Base-by-base conservation (phyloP, 495 filamentous ascomycete species). In the Coniosporium apollinis region DNA sequence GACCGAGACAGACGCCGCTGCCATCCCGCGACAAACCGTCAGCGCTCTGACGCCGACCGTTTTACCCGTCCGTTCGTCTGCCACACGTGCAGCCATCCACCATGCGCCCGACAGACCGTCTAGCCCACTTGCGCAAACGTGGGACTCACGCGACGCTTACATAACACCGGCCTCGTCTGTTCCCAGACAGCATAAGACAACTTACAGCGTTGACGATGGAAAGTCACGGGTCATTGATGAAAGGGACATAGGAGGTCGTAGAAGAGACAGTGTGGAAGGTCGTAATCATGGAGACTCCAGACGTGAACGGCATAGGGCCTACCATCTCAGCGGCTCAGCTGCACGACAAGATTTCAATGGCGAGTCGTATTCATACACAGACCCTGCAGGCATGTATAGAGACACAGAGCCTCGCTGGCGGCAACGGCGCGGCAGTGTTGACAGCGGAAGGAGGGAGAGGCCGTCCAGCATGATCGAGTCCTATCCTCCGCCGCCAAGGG, bases 331-430 rank as follows among this genome's bases (percentile, higher is more conserved):
- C 37, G 46, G 46, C n/a, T n/a, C n/a, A n/a, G 3, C 45, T 46
- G 5, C 32, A 34, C 1, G 28, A 17, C 1, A 37, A 42, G 22
- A 29, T 28, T 22, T 26, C 34, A 19, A 50, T 31, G 49, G 55
- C 19, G 48, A 50, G n/a, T 44, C 41, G 10, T 60, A 47, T 36
- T 56, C 52, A 7, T 60, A 58, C 38, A 60, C 55, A 8, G 55
- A 58, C 31, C 22, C 56, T 3, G 52, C 55, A 8, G 36, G 39
- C 39, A 60, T 60, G 56, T 60, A 52, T 42, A 21, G 42, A 9
- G 56, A 55, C 16, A 60, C 56, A 1, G 56, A 60, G 28, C 56
- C 56, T 5, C 36, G 44, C 8, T 58, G 56, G 55, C 49, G 57
- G 3, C 44, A 42, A 19, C 38, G 49, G 13, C 32, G 52, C 21